Base-by-base conservation (phyloP, 2,329 filamentous ascomycete genomes). In the Aureobasidium sp. region DNA sequence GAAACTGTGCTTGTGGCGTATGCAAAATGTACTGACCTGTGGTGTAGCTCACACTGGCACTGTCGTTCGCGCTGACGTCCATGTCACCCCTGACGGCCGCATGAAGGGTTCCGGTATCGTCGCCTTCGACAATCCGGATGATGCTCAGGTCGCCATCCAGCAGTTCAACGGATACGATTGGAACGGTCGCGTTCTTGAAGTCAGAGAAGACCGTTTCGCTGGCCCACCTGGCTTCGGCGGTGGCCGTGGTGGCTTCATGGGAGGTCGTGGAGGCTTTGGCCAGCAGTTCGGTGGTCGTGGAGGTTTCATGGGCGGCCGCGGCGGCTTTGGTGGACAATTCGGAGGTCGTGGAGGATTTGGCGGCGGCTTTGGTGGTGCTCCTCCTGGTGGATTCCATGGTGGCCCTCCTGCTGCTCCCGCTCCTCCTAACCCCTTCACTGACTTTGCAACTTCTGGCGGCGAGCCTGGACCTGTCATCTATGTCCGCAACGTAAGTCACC, bases 161-260 rank as follows among this genome's bases (percentile, higher is more conserved):
- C 92, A 97, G 68, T 99, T 97, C 81, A 97, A 97, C 73, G 94
- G 94, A 63, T 97, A 96, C 73, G 94, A 99, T 66, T 99, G 94
- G 94, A 93, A 97, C 75, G 94, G 94, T 12, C 89, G 94, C 63
- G 79, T 87, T 58, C 85, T 99, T 56, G 94, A 99, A 75, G 94
- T 99, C 66, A 91, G 94, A 65, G 93, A 97, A 76, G 94, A 99
- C 72, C 89, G 94, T 62, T 99, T 92, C 73, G 94, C 94, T 63
- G 86, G 85, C 64, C 75, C 79, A 64, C 74, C 72, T 33, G 71
- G 74, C 54, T 73, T 73, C 42, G 74, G 74, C 24, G 75, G 74
- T 47, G 67, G 70, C 33, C 72, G 73, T 49, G 71, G 74, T 45
- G 74, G 74, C 53, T 75, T 77, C 49, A 73, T 70, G 63, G 70